Base-by-base conservation (phyloP, 345 rosid species). In the Kernera saxatilis region DNA sequence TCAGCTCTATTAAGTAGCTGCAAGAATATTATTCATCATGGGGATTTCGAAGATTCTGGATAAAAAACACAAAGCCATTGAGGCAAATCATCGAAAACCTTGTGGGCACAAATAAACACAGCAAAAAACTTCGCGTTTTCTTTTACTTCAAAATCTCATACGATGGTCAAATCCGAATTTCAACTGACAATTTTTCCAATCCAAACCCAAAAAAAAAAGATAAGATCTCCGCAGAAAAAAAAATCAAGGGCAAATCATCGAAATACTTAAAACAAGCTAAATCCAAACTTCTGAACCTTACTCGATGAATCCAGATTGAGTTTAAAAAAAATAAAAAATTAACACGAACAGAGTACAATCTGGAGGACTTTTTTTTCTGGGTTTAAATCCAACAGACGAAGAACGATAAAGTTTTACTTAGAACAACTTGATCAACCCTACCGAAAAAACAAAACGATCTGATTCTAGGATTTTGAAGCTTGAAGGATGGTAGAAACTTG, bases 71-170 rank as follows among this genome's bases (percentile, higher is more conserved):
- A 54, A 40, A 29, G 14, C 35, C 66, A 65, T 21, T 37, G 45
- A 74, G 48, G 58, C 56, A 82, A 62, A 39, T 54, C 65, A 19
- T 71, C 78, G 73, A 68, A 66, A 30, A 55, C 21, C 69, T 67
- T 64, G 43, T 40, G 54, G 29, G 61, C 77, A 63, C 9, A 56
- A 70, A 54, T 2, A 70, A 77, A 72, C 40, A 67, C 1, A 53
- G 19, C 17, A 1, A 23, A 9, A 39, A 12, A 18, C 0, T 1
- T 0, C 5, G 1, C 0, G 0, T 0, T 1, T 44, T 6, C 3
- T 14, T 10, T 3, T 8, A 4, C 26, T 50, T 52, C 17, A 41
- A 11, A 41, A 33, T 41, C 22, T 0, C 6, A 22, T 14, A 5
- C 4, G 33, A 26, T 36, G 15, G 10, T 37, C 36, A 14, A 36